Evolutionary conservation across 768 basidiomycete genomes (phyloP), one percentile per base, ranked within the genome.

Genomic region (Tricholoma sp.): DNA sequence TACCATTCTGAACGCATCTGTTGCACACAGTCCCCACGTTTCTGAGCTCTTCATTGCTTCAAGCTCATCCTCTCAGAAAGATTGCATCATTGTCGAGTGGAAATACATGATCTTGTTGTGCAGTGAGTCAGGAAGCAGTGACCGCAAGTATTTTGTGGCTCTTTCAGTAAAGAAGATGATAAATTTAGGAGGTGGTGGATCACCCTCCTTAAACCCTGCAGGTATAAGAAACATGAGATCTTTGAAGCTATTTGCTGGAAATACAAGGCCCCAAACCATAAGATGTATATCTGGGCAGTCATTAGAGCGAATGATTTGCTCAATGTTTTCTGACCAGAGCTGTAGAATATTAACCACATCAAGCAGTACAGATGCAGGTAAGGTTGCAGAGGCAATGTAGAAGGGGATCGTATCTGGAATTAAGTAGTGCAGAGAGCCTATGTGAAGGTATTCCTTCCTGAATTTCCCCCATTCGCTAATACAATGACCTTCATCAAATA

Each of bases 401-500:
- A 74, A 68, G 4, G 66, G 71, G 10, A 72, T 63, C 0, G n/a
- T 6, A 4, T 59, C 58, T 2, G 72, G 63, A 6, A 79, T 60
- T 4, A 73, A 55, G 32, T 52, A 52, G 16, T 18, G 34, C 14
- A 52, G 50, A 12, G 56, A 58, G 45, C 37, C 49, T 57, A 63
- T 68, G 0, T 63, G 67, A 2, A 74, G 43, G 55, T 76, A 79
- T n/a, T 73, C 70, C 3, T 63, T 63, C 0, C 73, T 62, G 58
- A 79, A 78, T 10, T 46, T 54, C 0, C 67, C 68, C 76, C 76
- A 77, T 46, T 68, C 62, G n/a, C 65, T 72, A 18, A 75, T 66
- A 52, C 75, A 76, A 47, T 79, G 76, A 0, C 63, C 75, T 59
- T 79, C 74, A 54, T 79, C 76, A 31, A 74, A 66, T 6, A 68